Base-by-base conservation (phyloP, 306 rosid genomes). In the Canavalia ensiformis region DNA sequence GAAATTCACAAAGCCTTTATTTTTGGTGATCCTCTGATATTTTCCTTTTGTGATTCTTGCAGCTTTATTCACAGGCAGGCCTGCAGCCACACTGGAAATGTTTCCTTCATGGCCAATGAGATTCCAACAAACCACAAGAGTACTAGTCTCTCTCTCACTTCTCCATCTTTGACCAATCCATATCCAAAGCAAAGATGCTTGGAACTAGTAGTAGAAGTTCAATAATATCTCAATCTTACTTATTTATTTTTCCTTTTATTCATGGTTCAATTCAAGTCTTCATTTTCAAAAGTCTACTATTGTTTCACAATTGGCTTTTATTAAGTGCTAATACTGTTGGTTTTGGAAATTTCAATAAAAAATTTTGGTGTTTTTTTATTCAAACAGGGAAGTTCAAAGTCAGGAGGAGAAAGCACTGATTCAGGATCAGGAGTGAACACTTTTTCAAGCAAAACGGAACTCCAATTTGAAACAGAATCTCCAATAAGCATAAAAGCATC, bases 71-170 rank as follows among this genome's bases (percentile, higher is more conserved):
- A 84, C 90, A 84, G 88, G 89, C 35, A 93, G 89, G 82, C 97
- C 99, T 87, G 94, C 99, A 56, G 93, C 98, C 70, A 95, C 99
- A 81, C 96, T 95, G 83, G 99, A 96, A 84, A 96, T 96, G 94
- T 96, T 96, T 85, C 99, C 99, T 83, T 90, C 99, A 31, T 93
- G 99, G 98, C 99, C 99, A 87, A 90, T 92, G 81, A 91, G 96
- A 88, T 89, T 86, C 77, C 99, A 91, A 31, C 97, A 88, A 72
- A 83, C 92, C 71, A 84, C 95, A 74, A 79, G 86, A 83, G 90
- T 90, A 87, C 29, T 85, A 55, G 56, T 68, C 81, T 71, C 64
- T 80, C 84, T 72, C 63, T 72, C 63, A 35, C 74, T 68, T 77
- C 80, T 66, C 72, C 71, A 55, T 87, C 86, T 82, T 88, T 85